Percentiles rank a stretch among this genome's conserved stretches.
phyloP scores from a whole-genome alignment of 352 stramenopile genomes.

The Pythium rhizo-oryzae region DNA sequence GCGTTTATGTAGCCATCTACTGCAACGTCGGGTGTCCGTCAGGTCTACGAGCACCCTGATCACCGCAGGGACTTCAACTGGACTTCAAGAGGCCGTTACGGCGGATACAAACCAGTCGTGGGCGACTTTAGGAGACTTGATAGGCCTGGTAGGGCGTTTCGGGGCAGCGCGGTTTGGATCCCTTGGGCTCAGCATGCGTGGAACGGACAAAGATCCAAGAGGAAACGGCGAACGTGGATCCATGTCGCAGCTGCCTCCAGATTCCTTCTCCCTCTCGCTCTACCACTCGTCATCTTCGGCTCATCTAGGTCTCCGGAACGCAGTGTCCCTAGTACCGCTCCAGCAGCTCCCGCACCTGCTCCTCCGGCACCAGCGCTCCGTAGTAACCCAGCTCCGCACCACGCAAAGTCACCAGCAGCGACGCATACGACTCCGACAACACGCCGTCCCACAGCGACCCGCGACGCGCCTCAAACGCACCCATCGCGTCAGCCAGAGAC shows the following conservation, averaged over 20 bases:
- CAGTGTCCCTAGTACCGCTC: constrained; percentile 11
- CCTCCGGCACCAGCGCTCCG: background rate
- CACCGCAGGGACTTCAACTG: background rate
- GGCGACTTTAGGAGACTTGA: background rate
- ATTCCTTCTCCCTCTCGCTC: background rate
- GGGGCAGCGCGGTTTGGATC: background rate
- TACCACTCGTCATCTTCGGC: background rate
- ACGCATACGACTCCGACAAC: constrained; percentile 20
- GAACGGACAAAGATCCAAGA: constrained; percentile 4
- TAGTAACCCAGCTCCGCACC: constrained; percentile 27
- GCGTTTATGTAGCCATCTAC: constrained; percentile 6
- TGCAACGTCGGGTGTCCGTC: background rate
- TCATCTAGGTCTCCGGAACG: background rate
- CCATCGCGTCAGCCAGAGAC: constrained; percentile 30
- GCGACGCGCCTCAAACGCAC: background rate
- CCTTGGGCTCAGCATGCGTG: background rate
- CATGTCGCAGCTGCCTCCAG: background rate
- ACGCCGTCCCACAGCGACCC: constrained; percentile 21
- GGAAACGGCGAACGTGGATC: background rate
- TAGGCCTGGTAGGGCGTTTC: background rate
- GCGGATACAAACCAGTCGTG: background rate
- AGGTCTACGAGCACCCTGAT: background rate
- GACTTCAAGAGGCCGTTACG: background rate
- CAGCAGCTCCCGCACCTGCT: constrained; percentile 14
- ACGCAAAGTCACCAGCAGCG: constrained; percentile 25